Evolutionary conservation across 345 rosid genomes (phyloP), one percentile per base, ranked within the genome.

Genomic region (Acer yangbiense): DNA sequence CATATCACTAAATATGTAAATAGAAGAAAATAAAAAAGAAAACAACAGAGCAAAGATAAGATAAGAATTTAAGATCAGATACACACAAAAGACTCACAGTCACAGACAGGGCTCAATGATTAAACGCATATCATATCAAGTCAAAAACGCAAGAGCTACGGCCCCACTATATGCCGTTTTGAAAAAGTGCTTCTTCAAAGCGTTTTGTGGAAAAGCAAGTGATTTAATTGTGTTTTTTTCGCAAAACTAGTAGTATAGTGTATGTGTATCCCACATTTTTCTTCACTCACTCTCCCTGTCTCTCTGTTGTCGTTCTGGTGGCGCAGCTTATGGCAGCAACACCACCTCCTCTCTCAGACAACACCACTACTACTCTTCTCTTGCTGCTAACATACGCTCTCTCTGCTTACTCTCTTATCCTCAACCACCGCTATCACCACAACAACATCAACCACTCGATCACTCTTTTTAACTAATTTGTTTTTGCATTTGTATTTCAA

Each of bases 91-190:
- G 13, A 10, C 50, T 35, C 17, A 16, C 25, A 23, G 25, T 23
- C 25, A 23, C 58, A 70, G 82, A 61, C 75, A 78, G 55, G 77
- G 62, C 75, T 83, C 79, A 84, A 83, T 87, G 83, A 87, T 87
- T 85, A 79, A 50, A 77, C 48, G 78, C 84, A 77, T 44, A 16
- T 75, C 61, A 71, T 18, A 14, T 35, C 6, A 61, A 14, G 29
- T 57, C 64, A 54, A 7, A 60, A 84, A 78, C 11, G 7, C 46
- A 43, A 9, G 65, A 77, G 82, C 62, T 41, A 50, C 46, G 62
- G 20, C 78, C 80, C 83, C 78, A 72, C 80, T 64, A 46, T 12
- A 46, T 14, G 68, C 76, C 65, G 68, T 65, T 86, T 77, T 72
- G 20, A 65, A 79, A 79, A 87, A 83, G 83, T 14, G 77, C 71